Evolutionary conservation across 2,329 filamentous ascomycete species (phyloP).

Genomic region (Zalaria obscura): DNA sequence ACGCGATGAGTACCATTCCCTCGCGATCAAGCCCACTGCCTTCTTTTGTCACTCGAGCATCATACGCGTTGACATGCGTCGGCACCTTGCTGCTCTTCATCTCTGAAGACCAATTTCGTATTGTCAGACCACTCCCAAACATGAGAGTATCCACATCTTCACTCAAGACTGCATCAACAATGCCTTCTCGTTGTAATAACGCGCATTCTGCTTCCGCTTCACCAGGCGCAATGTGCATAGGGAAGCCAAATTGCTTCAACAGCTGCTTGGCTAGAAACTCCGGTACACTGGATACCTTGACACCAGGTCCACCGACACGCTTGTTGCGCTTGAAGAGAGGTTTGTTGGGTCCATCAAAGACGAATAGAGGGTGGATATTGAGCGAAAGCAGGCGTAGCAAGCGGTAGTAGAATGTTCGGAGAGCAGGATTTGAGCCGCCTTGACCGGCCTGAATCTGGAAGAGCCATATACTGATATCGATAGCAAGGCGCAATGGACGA

Average conservation of each 20-base stretch:
- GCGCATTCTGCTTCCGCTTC: slow-evolving; percentile 97
- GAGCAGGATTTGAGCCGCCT: slow-evolving; percentile 76
- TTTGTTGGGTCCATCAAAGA: slow-evolving; percentile 79
- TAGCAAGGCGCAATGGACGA: slow-evolving; percentile 69
- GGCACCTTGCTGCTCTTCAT: slow-evolving; percentile 48
- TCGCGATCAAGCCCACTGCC: slow-evolving; percentile 58
- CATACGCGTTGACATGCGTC: slow-evolving; percentile 77
- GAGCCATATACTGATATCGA: slow-evolving; percentile 95
- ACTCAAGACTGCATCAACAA: slow-evolving; percentile 87
- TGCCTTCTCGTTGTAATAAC: slow-evolving; percentile 60
- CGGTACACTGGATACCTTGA: slow-evolving; percentile 50
- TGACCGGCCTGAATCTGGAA: slow-evolving; percentile 80
- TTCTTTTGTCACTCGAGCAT: slow-evolving; percentile 42
- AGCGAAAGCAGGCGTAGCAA: slow-evolving; percentile 62
- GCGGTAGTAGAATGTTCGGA: slow-evolving; percentile 86
- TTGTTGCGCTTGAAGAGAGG: slow-evolving; percentile 83
- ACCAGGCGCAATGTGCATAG: slow-evolving; percentile 73
- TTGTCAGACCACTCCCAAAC: slow-evolving; percentile 73
- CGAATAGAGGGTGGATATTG: slow-evolving; percentile 76
- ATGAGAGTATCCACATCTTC: slow-evolving; percentile 96
- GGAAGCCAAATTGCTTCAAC: slow-evolving; percentile 73
- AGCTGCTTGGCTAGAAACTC: slow-evolving; percentile 70
- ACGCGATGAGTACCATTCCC: slow-evolving; percentile 83
- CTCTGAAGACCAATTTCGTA: slow-evolving; percentile 75
- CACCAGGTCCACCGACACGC: slow-evolving; percentile 42